Conservation (phyloP, 2,329 filamentous ascomycete genomes). For the Penicillium glabrum region DNA sequence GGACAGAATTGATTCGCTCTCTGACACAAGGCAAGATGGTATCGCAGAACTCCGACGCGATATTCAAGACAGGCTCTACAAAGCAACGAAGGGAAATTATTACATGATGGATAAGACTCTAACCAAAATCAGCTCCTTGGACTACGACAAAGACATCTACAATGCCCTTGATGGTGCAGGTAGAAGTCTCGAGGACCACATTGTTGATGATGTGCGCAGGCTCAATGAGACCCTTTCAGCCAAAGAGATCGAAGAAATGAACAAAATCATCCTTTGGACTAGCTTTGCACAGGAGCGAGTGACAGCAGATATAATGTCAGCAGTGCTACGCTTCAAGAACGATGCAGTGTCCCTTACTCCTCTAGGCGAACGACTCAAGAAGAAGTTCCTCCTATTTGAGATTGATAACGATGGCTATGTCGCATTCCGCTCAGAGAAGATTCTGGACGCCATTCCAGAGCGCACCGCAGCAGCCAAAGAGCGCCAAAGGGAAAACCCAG, state of each 20-base stretch:
- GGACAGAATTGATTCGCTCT: slow-evolving; percentile 26
- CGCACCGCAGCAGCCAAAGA: neutral
- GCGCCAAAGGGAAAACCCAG: neutral
- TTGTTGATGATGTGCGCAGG: slow-evolving; percentile 20
- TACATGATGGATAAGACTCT: slow-evolving; percentile 26
- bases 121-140: slow-evolving; percentile 25
- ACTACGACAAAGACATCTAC: slow-evolving; percentile 28
- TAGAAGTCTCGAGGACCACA: slow-evolving; percentile 24
- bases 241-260: slow-evolving; percentile 30
- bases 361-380: slow-evolving; percentile 19
- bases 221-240: slow-evolving; percentile 21
- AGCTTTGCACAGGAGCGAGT: slow-evolving; percentile 19
- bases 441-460: slow-evolving; percentile 10
- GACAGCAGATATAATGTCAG: slow-evolving; percentile 18
- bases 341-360: slow-evolving; percentile 25
- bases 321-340: slow-evolving; percentile 21
- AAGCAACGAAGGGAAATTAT: slow-evolving; percentile 26
- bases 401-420: slow-evolving; percentile 21
- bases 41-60: slow-evolving; percentile 21
- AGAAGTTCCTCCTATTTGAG: slow-evolving; percentile 11
- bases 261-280: slow-evolving; percentile 29
- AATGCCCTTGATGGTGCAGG: slow-evolving; percentile 24
- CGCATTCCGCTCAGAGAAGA: slow-evolving; percentile 19
- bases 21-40: slow-evolving; percentile 11
- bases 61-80: slow-evolving; percentile 19